A percentile compares a stretch with the other conserved stretches of the same genome.
These are phyloP conservation scores for Crucibulum laeve DNA, from an alignment of 768 basidiomycete species.

Conservation along the genomic window DNA sequence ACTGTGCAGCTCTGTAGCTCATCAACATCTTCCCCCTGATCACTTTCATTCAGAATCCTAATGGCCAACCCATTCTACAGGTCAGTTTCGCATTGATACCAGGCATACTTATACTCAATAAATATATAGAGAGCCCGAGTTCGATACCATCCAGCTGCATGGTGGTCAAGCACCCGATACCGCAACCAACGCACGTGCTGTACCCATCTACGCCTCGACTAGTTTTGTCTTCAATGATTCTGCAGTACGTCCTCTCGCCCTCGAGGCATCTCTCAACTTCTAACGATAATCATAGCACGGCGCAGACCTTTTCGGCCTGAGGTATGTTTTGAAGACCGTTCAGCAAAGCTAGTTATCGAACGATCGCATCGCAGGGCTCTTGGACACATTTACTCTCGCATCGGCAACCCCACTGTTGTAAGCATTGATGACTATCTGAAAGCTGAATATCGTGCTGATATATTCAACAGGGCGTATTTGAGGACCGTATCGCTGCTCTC, in stretches of 20 bases:
- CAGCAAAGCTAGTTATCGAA: not conserved
- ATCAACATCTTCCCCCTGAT: too few species aligned
- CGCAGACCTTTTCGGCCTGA: constrained; percentile 66
- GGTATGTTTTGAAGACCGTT: constrained; percentile 20
- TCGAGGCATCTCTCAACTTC: not conserved
- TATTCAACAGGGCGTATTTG: constrained; percentile 61
- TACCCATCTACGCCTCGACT: constrained; percentile 73
- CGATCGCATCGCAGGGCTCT: constrained; percentile 29
- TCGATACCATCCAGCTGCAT: constrained; percentile 79
- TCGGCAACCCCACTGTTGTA: constrained; percentile 65
- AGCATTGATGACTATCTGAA: constrained; percentile 12
- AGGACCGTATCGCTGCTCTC: constrained; percentile 74
- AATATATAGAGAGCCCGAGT: constrained; percentile 61
- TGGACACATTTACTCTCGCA: constrained; percentile 65
- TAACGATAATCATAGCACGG: constrained; percentile 43
- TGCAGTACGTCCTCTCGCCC: constrained; percentile 32
- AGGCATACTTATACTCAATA: too few species aligned
- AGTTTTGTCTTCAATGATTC: constrained; percentile 74
- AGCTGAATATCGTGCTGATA: constrained; percentile 1
- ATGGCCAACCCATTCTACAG: too few species aligned
- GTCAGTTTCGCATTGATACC: too few species aligned
- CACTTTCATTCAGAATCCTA: too few species aligned
- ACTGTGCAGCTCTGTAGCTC: too few species aligned
- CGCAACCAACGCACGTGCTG: constrained; percentile 67
- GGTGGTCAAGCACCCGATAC: constrained; percentile 66